These are phyloP conservation scores for Pythium angustatum DNA, from an alignment of 352 stramenopile genomes.

Conservation along the genomic window DNA sequence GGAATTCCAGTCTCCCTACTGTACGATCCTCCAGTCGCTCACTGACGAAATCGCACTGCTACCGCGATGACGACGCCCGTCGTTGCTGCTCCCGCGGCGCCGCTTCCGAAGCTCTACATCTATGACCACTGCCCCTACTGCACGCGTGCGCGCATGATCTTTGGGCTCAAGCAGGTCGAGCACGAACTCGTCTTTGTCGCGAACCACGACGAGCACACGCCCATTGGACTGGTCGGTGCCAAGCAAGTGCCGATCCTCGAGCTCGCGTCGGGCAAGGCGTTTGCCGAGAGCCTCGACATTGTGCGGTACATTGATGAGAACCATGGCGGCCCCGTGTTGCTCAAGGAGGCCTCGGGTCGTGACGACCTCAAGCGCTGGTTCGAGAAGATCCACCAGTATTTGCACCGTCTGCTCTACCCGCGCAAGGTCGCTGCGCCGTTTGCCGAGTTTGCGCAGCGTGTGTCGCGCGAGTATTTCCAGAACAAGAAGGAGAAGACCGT, in stretches of 20 bases:
- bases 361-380: slow-evolving; percentile 52
- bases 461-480: slow-evolving; percentile 54
- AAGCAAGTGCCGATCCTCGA: slow-evolving; percentile 57
- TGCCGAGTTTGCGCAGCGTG: slow-evolving; percentile 47
- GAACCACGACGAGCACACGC: slow-evolving; percentile 54
- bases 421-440: slow-evolving; percentile 46
- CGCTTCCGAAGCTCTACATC: slow-evolving; percentile 48
- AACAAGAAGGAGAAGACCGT: slow-evolving; percentile 59
- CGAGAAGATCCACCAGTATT: slow-evolving; percentile 28
- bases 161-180: slow-evolving; percentile 47
- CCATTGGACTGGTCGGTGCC: slow-evolving; percentile 43
- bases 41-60: neutral
- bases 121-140: slow-evolving; percentile 66
- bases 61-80: neutral
- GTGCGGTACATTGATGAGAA: slow-evolving; percentile 54
- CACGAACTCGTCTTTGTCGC: slow-evolving; percentile 46
- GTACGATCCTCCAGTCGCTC: neutral
- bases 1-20: slow-evolving; percentile 25
- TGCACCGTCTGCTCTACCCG: slow-evolving; percentile 42
- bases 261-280: slow-evolving; percentile 39
- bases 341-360: slow-evolving; percentile 35
- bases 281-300: slow-evolving; percentile 61
- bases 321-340: slow-evolving; percentile 36
- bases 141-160: slow-evolving; percentile 47
- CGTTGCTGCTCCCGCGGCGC: neutral